Conservation (phyloP, 148 eudicot species). For the Beta vulgaris region DNA sequence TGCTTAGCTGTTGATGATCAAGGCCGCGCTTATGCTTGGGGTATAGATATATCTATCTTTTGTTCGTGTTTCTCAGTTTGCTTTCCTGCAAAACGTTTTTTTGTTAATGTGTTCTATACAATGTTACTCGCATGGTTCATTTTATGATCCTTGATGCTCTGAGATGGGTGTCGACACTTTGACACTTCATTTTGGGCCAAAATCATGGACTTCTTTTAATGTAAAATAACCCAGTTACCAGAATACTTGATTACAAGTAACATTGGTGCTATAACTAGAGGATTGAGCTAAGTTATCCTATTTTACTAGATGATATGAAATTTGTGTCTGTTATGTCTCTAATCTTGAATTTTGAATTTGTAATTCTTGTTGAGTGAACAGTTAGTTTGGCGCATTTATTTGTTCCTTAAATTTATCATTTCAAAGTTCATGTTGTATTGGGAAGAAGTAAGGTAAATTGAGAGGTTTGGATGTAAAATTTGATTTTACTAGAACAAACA, state of each 20-base stretch:
- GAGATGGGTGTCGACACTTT: too few relatives aligned
- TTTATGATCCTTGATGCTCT: too few relatives aligned
- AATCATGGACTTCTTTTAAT: too few relatives aligned
- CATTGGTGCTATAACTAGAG: not conserved
- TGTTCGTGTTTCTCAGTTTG: slow-evolving; percentile 1
- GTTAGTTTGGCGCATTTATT: not conserved
- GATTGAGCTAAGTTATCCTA: not conserved
- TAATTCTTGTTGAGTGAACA: not conserved
- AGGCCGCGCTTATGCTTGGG: slow-evolving; percentile 99
- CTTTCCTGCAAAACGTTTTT: not conserved
- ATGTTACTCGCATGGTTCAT: too few relatives aligned
- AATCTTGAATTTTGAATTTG: not conserved
- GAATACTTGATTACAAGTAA: too few relatives aligned
- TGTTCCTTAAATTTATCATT: not conserved
- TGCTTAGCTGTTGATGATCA: slow-evolving; percentile 99
- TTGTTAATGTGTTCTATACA: too few relatives aligned
- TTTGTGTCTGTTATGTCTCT: not conserved
- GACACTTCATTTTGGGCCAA: too few relatives aligned
- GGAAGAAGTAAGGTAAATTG: not conserved
- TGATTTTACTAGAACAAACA: not conserved
- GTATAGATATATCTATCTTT: slow-evolving; percentile 38
- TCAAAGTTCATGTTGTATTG: not conserved
- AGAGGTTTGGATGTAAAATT: not conserved
- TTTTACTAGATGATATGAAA: not conserved
- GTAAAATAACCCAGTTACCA: too few relatives aligned